phyloP scores from a whole-genome alignment of 176 grass and related monocot species.

The Eleusine coracana region DNA sequence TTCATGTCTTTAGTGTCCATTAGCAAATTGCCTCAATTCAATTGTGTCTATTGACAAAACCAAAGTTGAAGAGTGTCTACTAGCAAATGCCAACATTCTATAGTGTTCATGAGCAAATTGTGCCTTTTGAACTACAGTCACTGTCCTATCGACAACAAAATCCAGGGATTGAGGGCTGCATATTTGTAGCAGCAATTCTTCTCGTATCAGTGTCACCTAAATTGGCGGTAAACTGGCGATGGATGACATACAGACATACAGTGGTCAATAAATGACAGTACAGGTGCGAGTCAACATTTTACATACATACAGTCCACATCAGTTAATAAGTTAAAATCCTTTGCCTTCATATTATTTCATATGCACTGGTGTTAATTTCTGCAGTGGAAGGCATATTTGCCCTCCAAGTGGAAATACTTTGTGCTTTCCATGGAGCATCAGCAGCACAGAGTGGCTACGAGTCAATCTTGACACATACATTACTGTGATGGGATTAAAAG shows the following conservation, averaged over 20 bases:
- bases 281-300: constrained; percentile 32
- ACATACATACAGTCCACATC: constrained; percentile 22
- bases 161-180: neutral
- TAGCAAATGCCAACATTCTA: no score
- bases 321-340: constrained; percentile 42
- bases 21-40: no score
- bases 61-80: no score
- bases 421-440: constrained; percentile 27
- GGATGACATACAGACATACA: neutral
- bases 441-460: constrained; percentile 26
- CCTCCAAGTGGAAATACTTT: constrained; percentile 14
- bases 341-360: constrained; percentile 41
- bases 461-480: constrained; percentile 44
- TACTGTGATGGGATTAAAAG: constrained; percentile 35
- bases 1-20: no score
- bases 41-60: no score
- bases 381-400: constrained; percentile 16
- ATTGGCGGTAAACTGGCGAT: neutral
- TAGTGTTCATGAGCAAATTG: no score
- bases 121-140: no score
- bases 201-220: neutral
- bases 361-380: constrained; percentile 52
- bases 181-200: neutral
- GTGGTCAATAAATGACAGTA: constrained; percentile 27
- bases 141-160: no score